Conservation (phyloP, 1,284 basidiomycete genomes). For the Golubevia pallescens region DNA sequence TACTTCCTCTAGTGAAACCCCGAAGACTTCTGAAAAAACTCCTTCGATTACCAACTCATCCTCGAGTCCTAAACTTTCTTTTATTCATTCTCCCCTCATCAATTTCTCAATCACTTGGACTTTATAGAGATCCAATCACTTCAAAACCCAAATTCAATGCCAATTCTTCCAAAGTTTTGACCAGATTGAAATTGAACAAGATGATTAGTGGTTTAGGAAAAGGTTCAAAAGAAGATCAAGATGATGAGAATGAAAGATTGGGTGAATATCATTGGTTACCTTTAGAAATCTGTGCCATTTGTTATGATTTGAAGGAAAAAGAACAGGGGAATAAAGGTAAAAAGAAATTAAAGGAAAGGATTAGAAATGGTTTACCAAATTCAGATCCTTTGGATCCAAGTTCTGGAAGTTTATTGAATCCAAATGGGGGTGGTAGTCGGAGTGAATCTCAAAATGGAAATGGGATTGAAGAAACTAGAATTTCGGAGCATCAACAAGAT, state of each 20-base stretch:
- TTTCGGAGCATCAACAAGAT: too few species aligned
- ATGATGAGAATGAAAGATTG: background rate
- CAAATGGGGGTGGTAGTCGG: background rate
- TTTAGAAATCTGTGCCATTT: conserved; percentile 45
- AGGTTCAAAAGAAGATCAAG: conserved; percentile 1
- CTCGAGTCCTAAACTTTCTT: conserved; percentile 60
- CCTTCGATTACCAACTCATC: conserved; percentile 63
- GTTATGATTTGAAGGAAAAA: conserved; percentile 43
- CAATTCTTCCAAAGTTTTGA: conserved; percentile 29
- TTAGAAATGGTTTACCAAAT: conserved; percentile 31
- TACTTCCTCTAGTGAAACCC: conserved; percentile 82
- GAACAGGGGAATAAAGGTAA: conserved; percentile 28
- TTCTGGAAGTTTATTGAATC: conserved; percentile 4
- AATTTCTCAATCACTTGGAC: conserved; percentile 36
- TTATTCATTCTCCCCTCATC: conserved; percentile 65
- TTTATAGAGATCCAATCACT: conserved; percentile 40
- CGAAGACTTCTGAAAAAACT: conserved; percentile 71
- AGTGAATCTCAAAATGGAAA: background rate
- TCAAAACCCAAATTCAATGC: conserved; percentile 18
- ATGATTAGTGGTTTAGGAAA: conserved; percentile 4
- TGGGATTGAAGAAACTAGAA: background rate
- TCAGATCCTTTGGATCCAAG: conserved; percentile 46
- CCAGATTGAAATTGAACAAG: conserved; percentile 13
- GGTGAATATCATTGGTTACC: conserved; percentile 48
- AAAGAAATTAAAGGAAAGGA: conserved; percentile 5